Evolutionary conservation across 2,329 filamentous ascomycete genomes (phyloP), one percentile per base, ranked within the genome.

Genomic region (Cucurbitaria berberidis): DNA sequence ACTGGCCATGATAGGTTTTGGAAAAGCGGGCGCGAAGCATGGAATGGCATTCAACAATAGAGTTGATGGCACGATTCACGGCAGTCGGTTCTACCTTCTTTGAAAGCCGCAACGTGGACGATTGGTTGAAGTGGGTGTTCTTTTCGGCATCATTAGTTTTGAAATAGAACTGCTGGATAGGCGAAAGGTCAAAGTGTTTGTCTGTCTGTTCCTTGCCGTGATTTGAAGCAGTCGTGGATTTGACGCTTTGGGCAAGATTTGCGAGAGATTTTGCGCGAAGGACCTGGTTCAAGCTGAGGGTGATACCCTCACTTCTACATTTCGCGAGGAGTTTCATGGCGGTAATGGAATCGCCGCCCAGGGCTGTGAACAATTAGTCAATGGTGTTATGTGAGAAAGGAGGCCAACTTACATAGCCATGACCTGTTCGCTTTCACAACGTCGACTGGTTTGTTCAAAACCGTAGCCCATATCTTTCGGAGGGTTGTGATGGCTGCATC

Each of bases 91-190:
- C 68, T 0, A 76, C 18, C 1, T 51, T 56, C 15, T 61, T 67
- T 5, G 70, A 63, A 7, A 80, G 41, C 1, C 68, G 67, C 5
- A 81, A 58, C 0, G 75, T 69, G 36, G 78, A 78, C 9, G 75
- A 80, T 52, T 81, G 79, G 48, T 81, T 80, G 66, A 79, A 79
- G 21, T 76, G 75, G 5, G 63, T 60, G 16, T 76, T 64, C 3
- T 72, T 73, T 1, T 74, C 60, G 11, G 63, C 50, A 8, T 57
- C 57, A 27, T 60, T 61, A 2, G 56, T 63, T n/a, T 73, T 50
- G 50, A 81, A 78, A 50, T 78, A 79, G 30, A 80, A 64, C 16
- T 72, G 65, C 49, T 81, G 80, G 19, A 81, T 76, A 0, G 80
- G 80, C 0, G 78, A 78, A 1, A 82, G 60, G 0, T 65, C 62